phyloP scores from a whole-genome alignment of 2,329 filamentous ascomycete species.

The Fusarium ambrosium region DNA sequence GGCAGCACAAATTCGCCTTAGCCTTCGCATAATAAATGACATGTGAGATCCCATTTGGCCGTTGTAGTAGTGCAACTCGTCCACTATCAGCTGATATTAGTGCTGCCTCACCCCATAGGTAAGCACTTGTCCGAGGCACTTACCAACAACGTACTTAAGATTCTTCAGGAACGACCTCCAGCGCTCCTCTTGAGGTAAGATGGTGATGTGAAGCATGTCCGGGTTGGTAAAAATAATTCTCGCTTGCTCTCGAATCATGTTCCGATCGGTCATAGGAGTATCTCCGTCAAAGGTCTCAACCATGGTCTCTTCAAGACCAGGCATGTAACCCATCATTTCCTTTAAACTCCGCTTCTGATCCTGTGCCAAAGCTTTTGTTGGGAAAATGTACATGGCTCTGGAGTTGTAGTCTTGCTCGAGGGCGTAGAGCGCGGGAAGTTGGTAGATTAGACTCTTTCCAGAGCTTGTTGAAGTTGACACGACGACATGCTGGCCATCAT shows the following conservation, averaged over 20 bases:
- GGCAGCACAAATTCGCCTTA: slow-evolving; percentile 89
- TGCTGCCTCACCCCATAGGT: neutral
- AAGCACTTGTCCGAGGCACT: slow-evolving; percentile 36
- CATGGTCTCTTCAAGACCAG: slow-evolving; percentile 78
- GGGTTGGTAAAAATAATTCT: slow-evolving; percentile 97
- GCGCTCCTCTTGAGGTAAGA: slow-evolving; percentile 89
- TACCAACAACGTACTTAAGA: slow-evolving; percentile 85
- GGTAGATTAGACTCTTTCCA: slow-evolving; percentile 98
- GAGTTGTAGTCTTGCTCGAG: slow-evolving; percentile 82
- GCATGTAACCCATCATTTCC: slow-evolving; percentile 86
- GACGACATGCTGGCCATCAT: slow-evolving; percentile 87
- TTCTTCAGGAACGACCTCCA: slow-evolving; percentile 94
- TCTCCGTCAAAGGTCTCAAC: slow-evolving; percentile 98
- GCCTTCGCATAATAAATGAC: slow-evolving; percentile 91
- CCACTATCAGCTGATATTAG: slow-evolving; percentile 60
- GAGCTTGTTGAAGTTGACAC: slow-evolving; percentile 96
- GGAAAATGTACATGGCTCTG: slow-evolving; percentile 97
- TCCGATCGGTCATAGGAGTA: slow-evolving; percentile 84
- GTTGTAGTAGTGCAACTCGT: slow-evolving; percentile 96
- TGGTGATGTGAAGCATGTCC: slow-evolving; percentile 96
- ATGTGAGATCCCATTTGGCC: slow-evolving; percentile 94
- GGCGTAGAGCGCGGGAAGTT: slow-evolving; percentile 90
- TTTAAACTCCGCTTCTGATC: slow-evolving; percentile 92
- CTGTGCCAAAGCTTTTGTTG: slow-evolving; percentile 95
- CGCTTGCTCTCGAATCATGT: slow-evolving; percentile 86